Evolutionary conservation across 2,329 filamentous ascomycete genomes (phyloP), one percentile per base, ranked within the genome.

Genomic region (Microdochium paspali): DNA sequence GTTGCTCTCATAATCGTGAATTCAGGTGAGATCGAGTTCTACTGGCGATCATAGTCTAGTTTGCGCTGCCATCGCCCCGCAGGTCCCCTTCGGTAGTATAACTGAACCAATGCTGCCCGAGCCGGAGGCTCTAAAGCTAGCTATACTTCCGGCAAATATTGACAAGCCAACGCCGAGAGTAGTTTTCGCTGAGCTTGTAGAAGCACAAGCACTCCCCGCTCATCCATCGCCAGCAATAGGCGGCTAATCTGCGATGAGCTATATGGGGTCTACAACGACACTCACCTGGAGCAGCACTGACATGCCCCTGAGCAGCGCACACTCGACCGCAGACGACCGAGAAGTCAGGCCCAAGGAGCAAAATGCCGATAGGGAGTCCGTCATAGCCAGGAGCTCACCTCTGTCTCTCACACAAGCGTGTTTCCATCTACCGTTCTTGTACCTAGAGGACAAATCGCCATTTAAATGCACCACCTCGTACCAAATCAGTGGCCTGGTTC

Each of bases 371-470:
- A n/a, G 7, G 18, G 31, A 35, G 18, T 9, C 18, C 10, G 31
- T n/a, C 6, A 20, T 46, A 5, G 5, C 44, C 21, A 10, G 25
- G 18, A 49, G 28, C 21, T 54, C 49, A 50, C 54, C 35, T 9
- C 60, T 68, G 53, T 65, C 66, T 6, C 56, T 58, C 23, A 56
- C 52, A 10, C 64, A 67, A 50, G 55, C 59, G 2, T 54, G 63
- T 2, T 62, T 66, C 45, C 68, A 59, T 58, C 58, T 61, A 44
- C 46, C 59, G 1, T 30, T 35, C 2, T 44, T 49, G 5, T 56
- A 48, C 12, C 18, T 64, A 10, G 45, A 66, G 5, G 58, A 70
- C 44, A 52, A 54, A 18, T 62, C 62, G 1, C 59, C 60, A 2
- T 65, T 61, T 44, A 70, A 70, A 46, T 55, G 63, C 24, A 61